phyloP scores from a whole-genome alignment of 2,329 filamentous ascomycete species.

The Fusarium transvaalense region DNA sequence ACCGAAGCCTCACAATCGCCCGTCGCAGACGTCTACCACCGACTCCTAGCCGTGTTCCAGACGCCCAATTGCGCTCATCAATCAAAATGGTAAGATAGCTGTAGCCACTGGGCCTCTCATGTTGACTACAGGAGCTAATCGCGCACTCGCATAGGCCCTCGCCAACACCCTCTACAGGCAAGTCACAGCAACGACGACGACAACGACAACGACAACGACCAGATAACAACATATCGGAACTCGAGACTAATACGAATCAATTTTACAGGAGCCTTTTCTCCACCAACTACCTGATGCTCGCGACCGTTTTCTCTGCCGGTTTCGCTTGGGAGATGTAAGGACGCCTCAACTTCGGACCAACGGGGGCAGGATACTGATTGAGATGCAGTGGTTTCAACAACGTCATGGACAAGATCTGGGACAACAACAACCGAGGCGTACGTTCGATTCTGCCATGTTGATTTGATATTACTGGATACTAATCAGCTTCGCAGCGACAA shows the following conservation, averaged over 20 bases:
- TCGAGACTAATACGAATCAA: slow-evolving; percentile 44
- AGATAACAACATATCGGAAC: slow-evolving; percentile 20
- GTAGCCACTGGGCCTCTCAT: background rate
- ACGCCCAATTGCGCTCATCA: slow-evolving; percentile 50
- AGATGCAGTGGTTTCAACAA: slow-evolving; percentile 81
- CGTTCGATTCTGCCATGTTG: slow-evolving; percentile 54
- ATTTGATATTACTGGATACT: slow-evolving; percentile 39
- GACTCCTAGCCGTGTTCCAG: slow-evolving; percentile 42
- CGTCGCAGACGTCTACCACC: slow-evolving; percentile 47
- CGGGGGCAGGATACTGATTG: slow-evolving; percentile 51
- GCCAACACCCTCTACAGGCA: slow-evolving; percentile 57
- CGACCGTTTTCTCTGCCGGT: slow-evolving; percentile 84
- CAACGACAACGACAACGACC: slow-evolving; percentile 31
- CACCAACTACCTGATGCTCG: slow-evolving; percentile 89
- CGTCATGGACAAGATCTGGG: slow-evolving; percentile 87
- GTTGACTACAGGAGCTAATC: slow-evolving; percentile 51
- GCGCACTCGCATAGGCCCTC: slow-evolving; percentile 54
- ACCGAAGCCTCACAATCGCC: slow-evolving; percentile 47
- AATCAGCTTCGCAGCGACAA: slow-evolving; percentile 77
- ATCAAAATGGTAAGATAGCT: slow-evolving; percentile 55
- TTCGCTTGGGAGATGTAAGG: slow-evolving; percentile 95
- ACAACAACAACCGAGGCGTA: slow-evolving; percentile 92
- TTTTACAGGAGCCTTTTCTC: slow-evolving; percentile 80
- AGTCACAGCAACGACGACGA: slow-evolving; percentile 47
- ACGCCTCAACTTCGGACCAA: slow-evolving; percentile 43